These are phyloP conservation scores for Oryza brachyantha DNA, from an alignment of 176 grass and related monocot genomes.

Conservation along the genomic window DNA sequence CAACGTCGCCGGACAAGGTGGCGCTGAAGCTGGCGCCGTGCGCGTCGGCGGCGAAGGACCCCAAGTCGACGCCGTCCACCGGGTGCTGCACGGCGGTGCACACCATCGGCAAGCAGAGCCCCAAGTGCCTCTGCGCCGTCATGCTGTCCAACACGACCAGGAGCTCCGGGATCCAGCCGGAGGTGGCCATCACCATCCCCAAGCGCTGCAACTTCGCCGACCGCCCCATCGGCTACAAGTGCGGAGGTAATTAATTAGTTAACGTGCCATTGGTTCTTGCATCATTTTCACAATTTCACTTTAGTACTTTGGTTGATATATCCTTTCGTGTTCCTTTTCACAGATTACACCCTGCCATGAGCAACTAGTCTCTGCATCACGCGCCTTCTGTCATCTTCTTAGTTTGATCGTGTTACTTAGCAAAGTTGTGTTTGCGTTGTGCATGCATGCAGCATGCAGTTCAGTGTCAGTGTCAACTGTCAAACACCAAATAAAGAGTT, in stretches of 20 bases:
- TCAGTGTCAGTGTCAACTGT: background rate
- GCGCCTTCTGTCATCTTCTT: background rate
- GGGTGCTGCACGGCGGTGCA: constrained; percentile 56
- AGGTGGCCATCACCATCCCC: constrained; percentile 65
- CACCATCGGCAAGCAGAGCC: constrained; percentile 56
- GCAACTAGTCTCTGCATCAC: background rate
- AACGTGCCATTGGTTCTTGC: background rate
- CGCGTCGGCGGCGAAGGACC: constrained; percentile 43
- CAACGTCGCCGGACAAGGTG: constrained; percentile 48
- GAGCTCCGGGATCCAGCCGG: constrained; percentile 59
- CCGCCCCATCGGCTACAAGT: constrained; percentile 69
- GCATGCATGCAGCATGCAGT: background rate
- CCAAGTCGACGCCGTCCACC: constrained; percentile 25
- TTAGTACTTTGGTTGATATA: background rate
- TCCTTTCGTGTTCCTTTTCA: background rate
- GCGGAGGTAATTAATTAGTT: constrained; percentile 37
- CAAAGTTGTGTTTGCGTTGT: background rate
- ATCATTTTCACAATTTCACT: background rate
- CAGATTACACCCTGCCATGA: constrained; percentile 53
- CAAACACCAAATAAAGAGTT: background rate
- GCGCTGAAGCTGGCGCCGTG: constrained; percentile 60
- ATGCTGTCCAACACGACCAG: constrained; percentile 59
- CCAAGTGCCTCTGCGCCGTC: constrained; percentile 68
- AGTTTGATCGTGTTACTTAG: background rate
- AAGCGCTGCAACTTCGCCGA: constrained; percentile 69